These are phyloP conservation scores for Adansonia digitata DNA, from an alignment of 345 rosid species.

Conservation along the genomic window DNA sequence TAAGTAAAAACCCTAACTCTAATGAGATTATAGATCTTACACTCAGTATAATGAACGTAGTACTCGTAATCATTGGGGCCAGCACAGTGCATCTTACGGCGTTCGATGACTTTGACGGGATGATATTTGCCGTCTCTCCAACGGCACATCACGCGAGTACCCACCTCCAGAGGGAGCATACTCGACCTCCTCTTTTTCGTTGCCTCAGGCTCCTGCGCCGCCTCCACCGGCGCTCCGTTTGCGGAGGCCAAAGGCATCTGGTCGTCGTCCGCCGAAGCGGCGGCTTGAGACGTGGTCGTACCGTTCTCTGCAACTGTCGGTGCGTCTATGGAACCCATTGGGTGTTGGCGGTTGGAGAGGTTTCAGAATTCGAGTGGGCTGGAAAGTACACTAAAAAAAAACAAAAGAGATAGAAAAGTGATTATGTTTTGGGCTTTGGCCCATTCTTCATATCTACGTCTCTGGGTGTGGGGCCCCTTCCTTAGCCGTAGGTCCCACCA, in stretches of 20 bases:
- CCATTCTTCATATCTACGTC: not conserved
- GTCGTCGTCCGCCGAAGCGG: constrained; percentile 31
- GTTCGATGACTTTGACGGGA: constrained; percentile 94
- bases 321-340: constrained; percentile 69
- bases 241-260: constrained; percentile 21
- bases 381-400: no score
- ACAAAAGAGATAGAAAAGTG: not conserved
- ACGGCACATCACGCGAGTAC: constrained; percentile 93
- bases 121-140: constrained; percentile 97
- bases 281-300: constrained; percentile 25
- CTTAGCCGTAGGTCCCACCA: no score
- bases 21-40: constrained; percentile 36
- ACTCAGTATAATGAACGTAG: constrained; percentile 96
- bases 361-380: constrained; percentile 14
- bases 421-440: not conserved
- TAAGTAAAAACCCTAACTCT: constrained; percentile 15
- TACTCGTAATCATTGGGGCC: constrained; percentile 82
- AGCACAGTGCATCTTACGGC: constrained; percentile 50
- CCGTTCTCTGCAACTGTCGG: constrained; percentile 43
- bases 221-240: constrained; percentile 12
- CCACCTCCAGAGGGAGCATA: constrained; percentile 83
- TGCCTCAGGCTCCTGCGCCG: constrained; percentile 43
- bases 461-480: no score
- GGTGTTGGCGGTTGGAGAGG: constrained; percentile 8
- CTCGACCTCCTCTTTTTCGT: constrained; percentile 57